Conservation (phyloP, 257 asterid species). For the Salvia splendens region DNA sequence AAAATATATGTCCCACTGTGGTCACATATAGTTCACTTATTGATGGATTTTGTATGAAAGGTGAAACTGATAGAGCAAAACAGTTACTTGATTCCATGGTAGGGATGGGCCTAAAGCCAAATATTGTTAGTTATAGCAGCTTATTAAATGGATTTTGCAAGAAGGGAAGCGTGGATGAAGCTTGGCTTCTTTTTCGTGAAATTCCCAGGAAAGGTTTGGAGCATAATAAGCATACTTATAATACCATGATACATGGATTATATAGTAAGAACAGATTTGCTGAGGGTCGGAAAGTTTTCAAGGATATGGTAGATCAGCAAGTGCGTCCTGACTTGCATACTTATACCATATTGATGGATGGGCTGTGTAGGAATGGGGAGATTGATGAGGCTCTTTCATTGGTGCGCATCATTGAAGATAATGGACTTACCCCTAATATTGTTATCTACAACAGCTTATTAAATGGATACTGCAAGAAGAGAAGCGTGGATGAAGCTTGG, state of each 20-base stretch:
- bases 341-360: conserved; percentile 8
- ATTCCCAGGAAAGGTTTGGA: conserved; percentile 10
- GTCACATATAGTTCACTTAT: conserved; percentile 13
- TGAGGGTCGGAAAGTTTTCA: conserved; percentile 8
- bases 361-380: neutral
- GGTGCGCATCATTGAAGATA: conserved; percentile 18
- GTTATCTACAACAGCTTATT: conserved; percentile 7
- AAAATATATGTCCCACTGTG: neutral
- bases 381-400: conserved; percentile 27
- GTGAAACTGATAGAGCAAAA: conserved; percentile 1
- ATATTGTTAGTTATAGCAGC: neutral
- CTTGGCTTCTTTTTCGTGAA: conserved; percentile 10
- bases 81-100: neutral
- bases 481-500: conserved; percentile 15
- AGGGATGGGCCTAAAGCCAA: neutral
- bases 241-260: conserved; percentile 10
- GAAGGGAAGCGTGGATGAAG: conserved; percentile 13
- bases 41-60: conserved; percentile 13
- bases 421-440: conserved; percentile 18
- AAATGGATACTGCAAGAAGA: conserved; percentile 23
- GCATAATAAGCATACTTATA: neutral
- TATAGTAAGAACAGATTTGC: neutral
- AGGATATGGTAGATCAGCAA: conserved; percentile 16
- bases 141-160: conserved; percentile 24
- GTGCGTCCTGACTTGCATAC: neutral